phyloP scores from a whole-genome alignment of 306 rosid genomes.

The Acacia acuminata region DNA sequence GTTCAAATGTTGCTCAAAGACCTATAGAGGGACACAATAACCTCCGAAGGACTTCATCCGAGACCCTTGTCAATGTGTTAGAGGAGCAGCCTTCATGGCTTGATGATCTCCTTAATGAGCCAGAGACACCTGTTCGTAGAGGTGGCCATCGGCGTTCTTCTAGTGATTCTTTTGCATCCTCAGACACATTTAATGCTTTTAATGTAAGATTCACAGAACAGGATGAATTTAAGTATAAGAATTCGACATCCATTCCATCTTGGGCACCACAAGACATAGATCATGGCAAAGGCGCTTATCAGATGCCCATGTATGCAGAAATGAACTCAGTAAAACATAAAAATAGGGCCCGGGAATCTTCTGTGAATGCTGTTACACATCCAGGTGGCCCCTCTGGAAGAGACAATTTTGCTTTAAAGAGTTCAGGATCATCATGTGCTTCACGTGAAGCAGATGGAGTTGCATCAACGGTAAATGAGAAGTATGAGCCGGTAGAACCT shows the following conservation, averaged over 20 bases:
- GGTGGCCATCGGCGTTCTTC: constrained; percentile 84
- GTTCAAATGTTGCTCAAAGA: constrained; percentile 59
- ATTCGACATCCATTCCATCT: constrained; percentile 47
- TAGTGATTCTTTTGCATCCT: constrained; percentile 71
- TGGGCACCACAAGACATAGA: constrained; percentile 73
- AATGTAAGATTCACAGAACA: constrained; percentile 46
- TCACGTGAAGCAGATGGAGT: constrained; percentile 58
- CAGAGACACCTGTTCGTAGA: constrained; percentile 75
- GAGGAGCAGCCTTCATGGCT: constrained; percentile 93
- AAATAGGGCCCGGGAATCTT: constrained; percentile 62
- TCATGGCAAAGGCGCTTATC: constrained; percentile 51
- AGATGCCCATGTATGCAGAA: constrained; percentile 52
- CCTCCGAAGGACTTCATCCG: constrained; percentile 76
- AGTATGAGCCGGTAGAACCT: constrained; percentile 49
- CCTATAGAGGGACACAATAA: constrained; percentile 57
- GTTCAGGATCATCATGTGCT: constrained; percentile 54
- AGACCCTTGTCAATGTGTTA: constrained; percentile 56
- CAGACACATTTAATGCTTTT: constrained; percentile 43
- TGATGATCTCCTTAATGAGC: constrained; percentile 83
- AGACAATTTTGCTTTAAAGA: constrained; percentile 48
- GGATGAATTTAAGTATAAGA: constrained; percentile 48
- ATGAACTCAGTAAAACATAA: constrained; percentile 54
- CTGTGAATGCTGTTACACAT: constrained; percentile 38
- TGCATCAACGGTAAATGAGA: constrained; percentile 46
- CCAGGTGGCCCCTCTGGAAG: constrained; percentile 47